Percentiles rank a stretch among this genome's conserved stretches.
These are phyloP conservation scores for Ceratobasidium sp. DNA, from an alignment of 1,284 basidiomycete species.

Conservation along the genomic window DNA sequence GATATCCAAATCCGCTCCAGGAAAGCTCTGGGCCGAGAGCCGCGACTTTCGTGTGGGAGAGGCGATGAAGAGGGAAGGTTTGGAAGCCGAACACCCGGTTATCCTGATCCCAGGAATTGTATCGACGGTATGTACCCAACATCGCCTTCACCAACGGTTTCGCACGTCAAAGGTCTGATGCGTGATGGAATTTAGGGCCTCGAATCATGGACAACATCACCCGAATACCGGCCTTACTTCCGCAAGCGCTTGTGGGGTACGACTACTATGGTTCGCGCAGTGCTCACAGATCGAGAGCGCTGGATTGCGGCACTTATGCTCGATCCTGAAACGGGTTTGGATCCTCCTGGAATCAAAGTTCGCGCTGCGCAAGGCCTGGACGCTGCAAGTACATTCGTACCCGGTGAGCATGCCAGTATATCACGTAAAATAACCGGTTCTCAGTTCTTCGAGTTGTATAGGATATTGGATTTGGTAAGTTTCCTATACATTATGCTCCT, in stretches of 20 bases:
- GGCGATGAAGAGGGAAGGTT: constrained; percentile 38
- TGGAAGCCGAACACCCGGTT: constrained; percentile 49
- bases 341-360: constrained; percentile 90
- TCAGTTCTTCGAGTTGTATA: constrained; percentile 43
- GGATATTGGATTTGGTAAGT: constrained; percentile 93
- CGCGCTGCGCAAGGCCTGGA: constrained; percentile 86
- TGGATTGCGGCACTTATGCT: constrained; percentile 95
- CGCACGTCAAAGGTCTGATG: background rate
- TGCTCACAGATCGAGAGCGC: constrained; percentile 84
- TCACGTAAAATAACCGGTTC: background rate
- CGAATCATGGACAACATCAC: constrained; percentile 88
- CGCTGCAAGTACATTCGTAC: constrained; percentile 61
- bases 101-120: constrained; percentile 49
- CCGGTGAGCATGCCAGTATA: constrained; percentile 13
- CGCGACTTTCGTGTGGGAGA: constrained; percentile 48
- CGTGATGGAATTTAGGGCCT: constrained; percentile 65
- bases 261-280: constrained; percentile 83
- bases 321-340: constrained; percentile 92
- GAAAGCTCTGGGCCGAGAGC: constrained; percentile 46
- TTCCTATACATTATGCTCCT: background rate
- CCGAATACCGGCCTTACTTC: constrained; percentile 84
- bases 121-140: constrained; percentile 44
- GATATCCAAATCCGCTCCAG: constrained; percentile 46
- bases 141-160: background rate
- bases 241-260: constrained; percentile 91